Percentiles rank a stretch among this genome's conserved stretches.
Evolutionary conservation across 2,329 filamentous ascomycete genomes (phyloP).

Genomic region (Chrysosphaeria jannelii): DNA sequence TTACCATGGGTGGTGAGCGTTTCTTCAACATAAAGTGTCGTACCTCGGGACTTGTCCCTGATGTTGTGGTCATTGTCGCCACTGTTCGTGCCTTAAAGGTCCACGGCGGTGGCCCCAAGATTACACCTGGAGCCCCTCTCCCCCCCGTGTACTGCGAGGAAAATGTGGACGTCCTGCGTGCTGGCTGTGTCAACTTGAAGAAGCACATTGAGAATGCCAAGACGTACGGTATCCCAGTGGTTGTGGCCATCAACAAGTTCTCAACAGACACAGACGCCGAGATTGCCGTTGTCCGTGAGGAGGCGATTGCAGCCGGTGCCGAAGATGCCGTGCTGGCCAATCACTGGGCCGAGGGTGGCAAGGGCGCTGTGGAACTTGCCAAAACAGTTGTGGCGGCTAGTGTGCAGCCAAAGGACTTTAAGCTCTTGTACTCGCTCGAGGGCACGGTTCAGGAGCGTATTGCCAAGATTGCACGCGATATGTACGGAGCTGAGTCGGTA

Average conservation of each 20-base stretch:
- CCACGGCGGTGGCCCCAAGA: slow-evolving; percentile 85
- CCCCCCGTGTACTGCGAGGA: slow-evolving; percentile 72
- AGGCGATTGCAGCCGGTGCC: slow-evolving; percentile 71
- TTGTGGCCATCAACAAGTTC: slow-evolving; percentile 95
- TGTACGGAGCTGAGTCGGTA: slow-evolving; percentile 78
- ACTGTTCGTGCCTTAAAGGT: slow-evolving; percentile 92
- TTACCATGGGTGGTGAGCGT: slow-evolving; percentile 96
- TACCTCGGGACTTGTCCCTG: slow-evolving; percentile 69
- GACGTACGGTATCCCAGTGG: slow-evolving; percentile 69
- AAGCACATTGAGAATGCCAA: slow-evolving; percentile 87
- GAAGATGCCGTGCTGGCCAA: slow-evolving; percentile 82
- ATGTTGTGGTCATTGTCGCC: slow-evolving; percentile 82
- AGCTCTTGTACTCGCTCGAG: slow-evolving; percentile 57
- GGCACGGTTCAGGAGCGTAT: slow-evolving; percentile 60
- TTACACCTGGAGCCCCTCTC: slow-evolving; percentile 62
- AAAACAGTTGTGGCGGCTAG: slow-evolving; percentile 60
- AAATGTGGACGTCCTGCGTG: slow-evolving; percentile 70
- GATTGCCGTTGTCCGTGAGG: slow-evolving; percentile 64
- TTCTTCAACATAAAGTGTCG: slow-evolving; percentile 99
- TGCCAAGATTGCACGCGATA: slow-evolving; percentile 60
- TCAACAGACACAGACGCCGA: slow-evolving; percentile 82
- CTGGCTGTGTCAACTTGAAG: slow-evolving; percentile 74
- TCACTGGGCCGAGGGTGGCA: slow-evolving; percentile 90
- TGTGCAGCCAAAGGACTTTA: slow-evolving; percentile 62
- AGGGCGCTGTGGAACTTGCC: slow-evolving; percentile 67